Evolutionary conservation across 2,329 filamentous ascomycete genomes (phyloP), one percentile per base, ranked within the genome.

Genomic region (Penicillium sp.): DNA sequence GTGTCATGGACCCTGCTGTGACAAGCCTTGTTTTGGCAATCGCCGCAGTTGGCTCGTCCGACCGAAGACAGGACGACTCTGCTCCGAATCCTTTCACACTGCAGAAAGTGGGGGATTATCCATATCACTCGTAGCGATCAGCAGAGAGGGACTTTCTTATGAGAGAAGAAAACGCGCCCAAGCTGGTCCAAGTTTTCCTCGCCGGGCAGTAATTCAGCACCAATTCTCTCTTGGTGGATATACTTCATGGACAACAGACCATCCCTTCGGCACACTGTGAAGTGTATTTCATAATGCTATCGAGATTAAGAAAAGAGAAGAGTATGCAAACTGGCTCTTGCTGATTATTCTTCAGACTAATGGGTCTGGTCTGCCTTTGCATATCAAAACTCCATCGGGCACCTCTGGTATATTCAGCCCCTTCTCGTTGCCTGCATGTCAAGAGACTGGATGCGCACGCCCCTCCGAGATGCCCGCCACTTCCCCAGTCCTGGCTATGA

Each of bases 61-160:
- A 11, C 49, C 49, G 49, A 52, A 30, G 49, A 38, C 49, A 52
- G 49, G 49, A 52, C 49, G 49, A 52, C 49, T 14, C 49, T 52
- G 49, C 49, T 37, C 49, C 49, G 49, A 52, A 13, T 22, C 48
- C n/a, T 35, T 11, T 13, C 30, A 35, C 30, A 33, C 13, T 22
- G 38, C 5, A 30, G 28, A 5, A 30, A 6, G 8, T 37, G 33
- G 4, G 33, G 33, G 42, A 22, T 45, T 45, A 13, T 22, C 16
- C 30, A 28, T 48, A 7, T 48, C 16, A 13, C 6, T 46, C 22
- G 25, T 4, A 13, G 26, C 6, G 22, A 26, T 48, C 25, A 48
- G 30, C 30, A 33, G 2, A 33, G 30, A 33, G 10, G 11, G 11
- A 4, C 30, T 11, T 33, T 33, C 30, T 33, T 33, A 33, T 11